Conservation (phyloP, 75 land plant species). For the Cryptomeria japonica region DNA sequence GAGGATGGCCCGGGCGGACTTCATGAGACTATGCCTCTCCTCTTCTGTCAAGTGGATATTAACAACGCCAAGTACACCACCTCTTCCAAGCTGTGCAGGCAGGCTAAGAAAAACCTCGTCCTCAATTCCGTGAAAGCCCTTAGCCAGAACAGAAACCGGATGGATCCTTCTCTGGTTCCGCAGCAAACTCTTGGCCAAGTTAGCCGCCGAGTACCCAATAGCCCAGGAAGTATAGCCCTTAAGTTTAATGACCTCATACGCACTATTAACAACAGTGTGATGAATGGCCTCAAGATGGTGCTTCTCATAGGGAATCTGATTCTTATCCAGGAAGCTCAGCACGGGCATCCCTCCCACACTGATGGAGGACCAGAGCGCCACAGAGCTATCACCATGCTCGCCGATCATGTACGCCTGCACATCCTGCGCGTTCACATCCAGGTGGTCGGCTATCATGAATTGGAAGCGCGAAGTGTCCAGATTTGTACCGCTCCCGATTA, state of each 20-base stretch:
- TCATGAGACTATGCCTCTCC: slow-evolving; percentile 36
- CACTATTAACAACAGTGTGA: slow-evolving; percentile 55
- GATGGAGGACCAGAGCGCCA: no score
- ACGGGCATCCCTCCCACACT: slow-evolving; percentile 69
- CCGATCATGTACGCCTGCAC: no score
- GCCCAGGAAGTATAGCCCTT: slow-evolving; percentile 95
- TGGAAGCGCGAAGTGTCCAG: no score
- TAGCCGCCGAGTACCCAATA: slow-evolving; percentile 88
- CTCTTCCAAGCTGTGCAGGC: slow-evolving; percentile 41
- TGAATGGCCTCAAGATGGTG: slow-evolving; percentile 51
- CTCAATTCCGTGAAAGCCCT: no score
- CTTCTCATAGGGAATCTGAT: slow-evolving; percentile 42
- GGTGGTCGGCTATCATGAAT: no score
- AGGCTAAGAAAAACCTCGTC: no score
- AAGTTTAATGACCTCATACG: slow-evolving; percentile 79
- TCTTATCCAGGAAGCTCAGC: slow-evolving; percentile 43
- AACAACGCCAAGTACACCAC: slow-evolving; percentile 60
- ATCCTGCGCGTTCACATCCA: no score
- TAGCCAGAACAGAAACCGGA: no score
- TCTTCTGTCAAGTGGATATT: slow-evolving; percentile 62
- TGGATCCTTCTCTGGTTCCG: slow-evolving; percentile 45
- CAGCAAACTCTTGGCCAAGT: slow-evolving; percentile 51
- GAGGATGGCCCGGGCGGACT: slow-evolving; percentile 61
- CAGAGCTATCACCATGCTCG: no score
- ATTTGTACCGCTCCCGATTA: slow-evolving; percentile 41